Base-by-base conservation (phyloP, 2,329 filamentous ascomycete genomes). In the Aspergillus sergii region DNA sequence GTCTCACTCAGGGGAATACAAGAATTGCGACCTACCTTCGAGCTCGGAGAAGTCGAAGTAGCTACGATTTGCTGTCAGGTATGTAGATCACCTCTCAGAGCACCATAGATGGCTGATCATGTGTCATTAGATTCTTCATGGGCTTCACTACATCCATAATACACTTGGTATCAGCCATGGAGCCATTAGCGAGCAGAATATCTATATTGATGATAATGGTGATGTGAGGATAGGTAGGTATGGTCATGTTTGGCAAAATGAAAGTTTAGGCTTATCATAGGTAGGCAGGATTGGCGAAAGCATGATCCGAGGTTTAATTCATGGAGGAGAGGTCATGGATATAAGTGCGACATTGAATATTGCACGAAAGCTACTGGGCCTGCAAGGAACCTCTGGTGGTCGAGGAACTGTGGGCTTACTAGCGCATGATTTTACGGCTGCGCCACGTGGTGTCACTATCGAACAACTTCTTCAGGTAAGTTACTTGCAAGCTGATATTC, bases 391-490 rank as follows among this genome's bases (percentile, higher is more conserved):
- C 6, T 26, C 53, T 60, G 55, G 36, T 32, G 32, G 48, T 16
- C 39, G 55, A 34, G 58, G 62, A 28, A 63, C 50, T n/a, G 51
- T 64, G 28, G 57, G 62, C 21, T 48, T 66, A n/a, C 60, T 66
- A 26, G 60, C 50, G 9, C 41, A 58, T 26, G 64, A 66, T 21
- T 64, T 66, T 62, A 34, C 58, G 11, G 45, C 56, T 51, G 59
- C 50, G 1, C 57, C 62, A 26, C 26, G 21, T n/a, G 59, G 34
- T 7, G 41, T 55, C 28, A 64, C 59, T 8, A 28, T 59, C 28
- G 64, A 59, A 16, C 43, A 64, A 32, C 56, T 66, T 32, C 54
- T 64, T 3, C 36, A 66, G 59, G 59, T 66, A 48, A 62, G 58
- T 59, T 32, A 32, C 8, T 32, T 32, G 30, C 30, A 32, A 32